A percentile compares a stretch with the other conserved stretches of the same genome.
These are phyloP conservation scores for Fusarium continuum DNA, from an alignment of 2,329 filamentous ascomycete genomes.

Conservation along the genomic window DNA sequence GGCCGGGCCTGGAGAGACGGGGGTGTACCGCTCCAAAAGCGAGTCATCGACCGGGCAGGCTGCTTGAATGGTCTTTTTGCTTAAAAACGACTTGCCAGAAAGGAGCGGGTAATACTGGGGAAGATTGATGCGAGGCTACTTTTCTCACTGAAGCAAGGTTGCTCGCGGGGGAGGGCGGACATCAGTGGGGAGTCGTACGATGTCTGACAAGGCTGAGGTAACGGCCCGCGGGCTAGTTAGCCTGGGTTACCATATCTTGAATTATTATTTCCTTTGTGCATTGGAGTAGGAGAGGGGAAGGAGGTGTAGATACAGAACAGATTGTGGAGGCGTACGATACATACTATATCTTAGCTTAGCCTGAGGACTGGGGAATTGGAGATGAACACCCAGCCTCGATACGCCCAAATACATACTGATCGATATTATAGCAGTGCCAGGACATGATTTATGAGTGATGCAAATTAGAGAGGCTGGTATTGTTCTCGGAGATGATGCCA, in stretches of 20 bases:
- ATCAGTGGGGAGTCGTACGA: slow-evolving; percentile 44
- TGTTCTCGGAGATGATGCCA: too few species aligned
- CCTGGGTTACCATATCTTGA: slow-evolving; percentile 23
- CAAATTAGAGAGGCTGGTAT: too few species aligned
- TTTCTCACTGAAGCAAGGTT: slow-evolving; percentile 30
- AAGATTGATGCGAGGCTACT: slow-evolving; percentile 43
- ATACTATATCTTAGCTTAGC: slow-evolving; percentile 19
- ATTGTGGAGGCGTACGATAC: slow-evolving; percentile 32
- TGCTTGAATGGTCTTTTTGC: slow-evolving; percentile 26
- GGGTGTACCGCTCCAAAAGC: slow-evolving; percentile 34
- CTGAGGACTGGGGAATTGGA: slow-evolving; percentile 19
- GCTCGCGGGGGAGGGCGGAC: slow-evolving; percentile 35
- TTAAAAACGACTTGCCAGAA: slow-evolving; percentile 24
- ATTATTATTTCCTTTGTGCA: slow-evolving; percentile 43
- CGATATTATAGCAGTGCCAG: slow-evolving; percentile 3
- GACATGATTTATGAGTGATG: background rate
- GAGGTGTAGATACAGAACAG: slow-evolving; percentile 40
- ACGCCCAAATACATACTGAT: slow-evolving; percentile 31
- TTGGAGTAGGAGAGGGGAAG: slow-evolving; percentile 16
- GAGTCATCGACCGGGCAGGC: slow-evolving; percentile 34
- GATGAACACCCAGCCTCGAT: slow-evolving; percentile 15
- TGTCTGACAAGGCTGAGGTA: slow-evolving; percentile 43
- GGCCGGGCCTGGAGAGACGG: slow-evolving; percentile 27
- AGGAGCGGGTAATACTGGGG: slow-evolving; percentile 45
- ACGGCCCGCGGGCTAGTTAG: slow-evolving; percentile 37